Conservation (phyloP, 495 filamentous ascomycete species). For the Penicillium mononematosum region DNA sequence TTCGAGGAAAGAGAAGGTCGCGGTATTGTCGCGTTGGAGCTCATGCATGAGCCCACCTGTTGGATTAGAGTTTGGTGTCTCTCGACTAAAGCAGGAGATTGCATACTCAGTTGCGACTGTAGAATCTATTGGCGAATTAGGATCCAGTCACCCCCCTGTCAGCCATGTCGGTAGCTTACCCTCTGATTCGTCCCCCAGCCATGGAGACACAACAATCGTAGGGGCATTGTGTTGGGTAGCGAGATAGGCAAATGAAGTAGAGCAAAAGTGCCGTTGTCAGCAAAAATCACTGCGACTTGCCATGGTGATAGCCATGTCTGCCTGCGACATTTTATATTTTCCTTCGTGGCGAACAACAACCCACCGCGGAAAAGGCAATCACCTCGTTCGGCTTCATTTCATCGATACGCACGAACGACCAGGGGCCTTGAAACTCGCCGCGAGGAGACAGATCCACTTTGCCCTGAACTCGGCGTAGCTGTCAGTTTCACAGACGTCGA, state of each 20-base stretch:
- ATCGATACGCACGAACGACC: not conserved
- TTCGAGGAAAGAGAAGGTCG: constrained; percentile 35
- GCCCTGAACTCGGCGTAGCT: not conserved
- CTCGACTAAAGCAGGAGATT: not conserved
- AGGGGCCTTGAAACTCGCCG: constrained; percentile 7
- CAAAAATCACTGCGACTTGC: not conserved
- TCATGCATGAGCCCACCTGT: constrained; percentile 30
- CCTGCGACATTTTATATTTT: constrained; percentile 15
- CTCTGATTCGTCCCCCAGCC: constrained; percentile 36
- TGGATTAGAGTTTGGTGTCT: constrained; percentile 5
- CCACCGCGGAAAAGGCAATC: not conserved
- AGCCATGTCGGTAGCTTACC: constrained; percentile 12
- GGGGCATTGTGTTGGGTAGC: constrained; percentile 20
- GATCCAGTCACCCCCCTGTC: not conserved
- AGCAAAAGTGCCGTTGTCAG: not conserved
- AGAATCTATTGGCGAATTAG: constrained; percentile 24
- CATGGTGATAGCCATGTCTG: not conserved
- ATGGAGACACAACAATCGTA: constrained; percentile 33
- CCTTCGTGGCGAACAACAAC: not conserved
- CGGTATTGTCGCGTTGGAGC: constrained; percentile 33
- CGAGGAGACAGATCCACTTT: not conserved
- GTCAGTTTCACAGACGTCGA: constrained; percentile 5
- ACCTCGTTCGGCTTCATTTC: not conserved
- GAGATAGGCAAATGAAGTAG: not conserved
- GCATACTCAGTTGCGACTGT: constrained; percentile 30